phyloP scores from a whole-genome alignment of 208 protist species.

The Porcisia hertigi region DNA sequence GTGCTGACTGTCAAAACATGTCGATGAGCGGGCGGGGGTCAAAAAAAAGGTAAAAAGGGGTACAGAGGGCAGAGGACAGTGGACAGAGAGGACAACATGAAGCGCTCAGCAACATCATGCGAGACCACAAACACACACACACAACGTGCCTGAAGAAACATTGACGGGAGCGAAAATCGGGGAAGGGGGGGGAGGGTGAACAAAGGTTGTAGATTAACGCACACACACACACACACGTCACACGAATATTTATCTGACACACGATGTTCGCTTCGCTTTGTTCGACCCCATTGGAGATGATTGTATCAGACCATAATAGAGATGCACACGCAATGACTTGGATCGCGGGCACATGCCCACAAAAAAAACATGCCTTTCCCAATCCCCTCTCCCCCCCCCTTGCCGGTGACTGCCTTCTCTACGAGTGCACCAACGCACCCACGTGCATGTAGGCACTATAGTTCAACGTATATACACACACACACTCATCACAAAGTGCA shows the following conservation, averaged over 20 bases:
- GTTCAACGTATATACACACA: neutral
- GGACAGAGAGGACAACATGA: neutral
- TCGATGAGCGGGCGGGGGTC: neutral
- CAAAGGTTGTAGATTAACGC: neutral
- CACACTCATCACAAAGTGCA: neutral
- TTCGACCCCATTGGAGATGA: no score
- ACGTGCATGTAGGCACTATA: neutral
- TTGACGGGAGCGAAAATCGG: neutral
- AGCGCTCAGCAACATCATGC: neutral
- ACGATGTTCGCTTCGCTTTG: neutral
- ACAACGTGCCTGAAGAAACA: neutral
- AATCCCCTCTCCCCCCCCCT: no score
- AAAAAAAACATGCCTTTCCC: no score
- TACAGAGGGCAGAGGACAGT: neutral
- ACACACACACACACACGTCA: neutral
- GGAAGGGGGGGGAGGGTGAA: neutral
- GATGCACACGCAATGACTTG: no score
- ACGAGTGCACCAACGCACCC: neutral
- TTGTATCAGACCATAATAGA: no score
- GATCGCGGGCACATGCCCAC: no score
- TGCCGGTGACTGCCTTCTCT: no score
- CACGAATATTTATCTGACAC: neutral
- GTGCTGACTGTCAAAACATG: neutral
- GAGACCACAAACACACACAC: no score
- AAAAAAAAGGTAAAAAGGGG: slow-evolving; percentile 1